Percentiles rank a stretch among this genome's conserved stretches.
phyloP scores from a whole-genome alignment of 768 basidiomycete genomes.

The Nidularia sp. region DNA sequence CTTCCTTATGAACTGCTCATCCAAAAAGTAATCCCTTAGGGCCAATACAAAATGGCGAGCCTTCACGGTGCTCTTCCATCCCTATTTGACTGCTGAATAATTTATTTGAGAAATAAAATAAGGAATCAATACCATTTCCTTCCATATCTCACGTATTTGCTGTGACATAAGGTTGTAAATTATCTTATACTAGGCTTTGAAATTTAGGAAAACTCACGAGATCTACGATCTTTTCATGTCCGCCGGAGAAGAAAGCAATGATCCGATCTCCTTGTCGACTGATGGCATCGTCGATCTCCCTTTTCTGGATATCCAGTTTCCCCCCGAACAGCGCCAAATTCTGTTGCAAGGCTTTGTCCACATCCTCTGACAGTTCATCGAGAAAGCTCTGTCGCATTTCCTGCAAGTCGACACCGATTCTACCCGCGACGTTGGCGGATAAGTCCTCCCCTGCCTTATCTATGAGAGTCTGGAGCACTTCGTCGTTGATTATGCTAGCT shows the following conservation, averaged over 20 bases:
- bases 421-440: background rate
- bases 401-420: conserved; percentile 12
- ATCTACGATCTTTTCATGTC: background rate
- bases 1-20: conserved; percentile 4
- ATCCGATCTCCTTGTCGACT: background rate
- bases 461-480: conserved; percentile 19
- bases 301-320: conserved; percentile 27
- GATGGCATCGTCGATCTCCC: conserved; percentile 12
- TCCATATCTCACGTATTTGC: conserved; percentile 36
- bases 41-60: conserved; percentile 32
- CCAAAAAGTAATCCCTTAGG: conserved; percentile 28
- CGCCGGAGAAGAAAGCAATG: background rate
- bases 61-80: conserved; percentile 34
- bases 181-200: too few species aligned
- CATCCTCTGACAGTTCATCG: conserved; percentile 12
- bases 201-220: background rate
- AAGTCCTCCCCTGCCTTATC: conserved; percentile 11
- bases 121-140: conserved; percentile 25
- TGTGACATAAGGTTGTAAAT: conserved; percentile 9
- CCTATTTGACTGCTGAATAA: conserved; percentile 5
- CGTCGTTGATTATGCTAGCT: conserved; percentile 23
- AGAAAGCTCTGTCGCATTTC: conserved; percentile 7
- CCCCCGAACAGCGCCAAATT: conserved; percentile 29
- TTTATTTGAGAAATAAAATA: conserved; percentile 3
- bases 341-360: conserved; percentile 17